Base-by-base conservation (phyloP, 768 basidiomycete species). In the Suillus subaureus region DNA sequence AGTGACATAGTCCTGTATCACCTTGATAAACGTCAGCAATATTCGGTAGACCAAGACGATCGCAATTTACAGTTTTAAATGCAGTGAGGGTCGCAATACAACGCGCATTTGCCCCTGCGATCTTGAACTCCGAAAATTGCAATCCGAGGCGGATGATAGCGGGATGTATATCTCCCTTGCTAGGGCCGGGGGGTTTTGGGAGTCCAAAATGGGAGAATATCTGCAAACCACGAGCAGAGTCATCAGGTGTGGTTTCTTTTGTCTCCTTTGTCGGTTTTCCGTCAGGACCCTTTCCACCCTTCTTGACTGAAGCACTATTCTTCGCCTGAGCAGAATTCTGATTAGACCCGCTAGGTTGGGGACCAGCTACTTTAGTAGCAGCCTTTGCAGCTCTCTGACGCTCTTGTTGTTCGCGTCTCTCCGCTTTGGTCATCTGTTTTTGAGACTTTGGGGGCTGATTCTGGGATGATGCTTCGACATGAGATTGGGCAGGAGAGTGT, bases 61-160 rank as follows among this genome's bases (percentile, higher is more conserved):
- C 15, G 60, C 75, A 60, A 79, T 89, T 39, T 72, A 97, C 97
- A 61, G 89, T 90, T 80, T 97, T 95, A 81, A 99, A 96, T 8
- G 93, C 92, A 43, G 87, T 88, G 68, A 99, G 80, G 69, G 94
- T 94, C 6, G 94, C 95, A 54, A 98, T 96, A 72, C 95, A 96
- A 66, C 97, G 84, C 7, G 97, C 97, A 77, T 99, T 99, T 16
- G 96, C 93, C 9, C 97, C 97, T 58, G 90, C 89, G 69, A 99
- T 91, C 76, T 89, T 90, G 80, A 99, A 98, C 70, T 92, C 89
- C 9, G 93, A 88, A 79, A 98, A 97, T 68, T 96, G 88, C 37
- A 98, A 82, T 12, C 93, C 96, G 11, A 98, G 87, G 61, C 91
- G 84, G 65, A 95, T 81, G 70, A 99, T 89, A 23, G 87, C 87